Evolutionary conservation across 345 rosid species (phyloP).

Genomic region (Nephelium lappaceum): DNA sequence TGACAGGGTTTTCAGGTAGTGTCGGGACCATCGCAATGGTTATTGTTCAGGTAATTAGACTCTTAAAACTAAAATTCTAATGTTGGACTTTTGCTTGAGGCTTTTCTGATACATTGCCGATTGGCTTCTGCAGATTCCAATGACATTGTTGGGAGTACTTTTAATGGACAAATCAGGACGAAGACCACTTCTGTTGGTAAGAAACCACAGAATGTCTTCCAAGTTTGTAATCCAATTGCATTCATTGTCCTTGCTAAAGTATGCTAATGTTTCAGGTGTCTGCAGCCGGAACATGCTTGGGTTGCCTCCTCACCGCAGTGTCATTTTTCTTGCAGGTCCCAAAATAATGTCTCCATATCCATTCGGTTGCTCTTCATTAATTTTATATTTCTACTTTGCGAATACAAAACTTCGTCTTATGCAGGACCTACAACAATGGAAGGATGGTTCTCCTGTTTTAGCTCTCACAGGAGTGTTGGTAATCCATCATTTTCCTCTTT

Average conservation of each 20-base stretch:
- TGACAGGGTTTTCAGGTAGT: conserved; percentile 71
- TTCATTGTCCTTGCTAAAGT: neutral
- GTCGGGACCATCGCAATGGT: conserved; percentile 76
- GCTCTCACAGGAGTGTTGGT: conserved; percentile 62
- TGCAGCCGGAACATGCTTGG: conserved; percentile 82
- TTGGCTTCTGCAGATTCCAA: conserved; percentile 57
- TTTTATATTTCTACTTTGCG: neutral
- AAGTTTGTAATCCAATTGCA: neutral
- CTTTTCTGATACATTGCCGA: neutral
- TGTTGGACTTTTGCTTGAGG: conserved; percentile 1
- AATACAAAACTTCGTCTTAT: neutral
- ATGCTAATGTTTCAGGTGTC: conserved; percentile 52
- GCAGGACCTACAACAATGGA: conserved; percentile 56
- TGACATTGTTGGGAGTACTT: conserved; percentile 63
- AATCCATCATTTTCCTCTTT: conserved; percentile 13
- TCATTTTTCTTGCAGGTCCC: conserved; percentile 63
- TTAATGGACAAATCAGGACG: conserved; percentile 80
- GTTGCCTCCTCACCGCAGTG: conserved; percentile 61
- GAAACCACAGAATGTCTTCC: neutral
- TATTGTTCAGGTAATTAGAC: conserved; percentile 63
- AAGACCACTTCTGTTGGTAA: conserved; percentile 74
- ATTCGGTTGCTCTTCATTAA: neutral
- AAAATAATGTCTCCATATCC: neutral
- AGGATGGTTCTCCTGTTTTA: conserved; percentile 42
- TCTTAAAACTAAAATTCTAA: neutral